These are phyloP conservation scores for Cerioporus squamosus DNA, from an alignment of 1,284 basidiomycete genomes.

Conservation along the genomic window DNA sequence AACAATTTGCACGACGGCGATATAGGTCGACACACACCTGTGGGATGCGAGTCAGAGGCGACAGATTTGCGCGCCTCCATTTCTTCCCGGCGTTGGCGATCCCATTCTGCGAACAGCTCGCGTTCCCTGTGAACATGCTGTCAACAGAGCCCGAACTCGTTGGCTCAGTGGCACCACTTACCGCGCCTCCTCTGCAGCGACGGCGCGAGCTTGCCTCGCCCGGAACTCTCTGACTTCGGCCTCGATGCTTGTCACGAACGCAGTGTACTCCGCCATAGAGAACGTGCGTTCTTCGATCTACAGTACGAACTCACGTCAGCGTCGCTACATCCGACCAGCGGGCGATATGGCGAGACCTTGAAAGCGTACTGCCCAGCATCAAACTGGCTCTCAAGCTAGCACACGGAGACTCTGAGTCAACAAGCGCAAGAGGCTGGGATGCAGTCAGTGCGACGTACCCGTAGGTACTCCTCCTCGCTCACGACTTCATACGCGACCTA, in stretches of 20 bases:
- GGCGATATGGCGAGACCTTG: conserved; percentile 40
- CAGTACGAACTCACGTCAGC: not conserved
- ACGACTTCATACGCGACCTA: conserved; percentile 54
- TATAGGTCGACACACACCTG: not conserved
- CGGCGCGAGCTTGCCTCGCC: conserved; percentile 39
- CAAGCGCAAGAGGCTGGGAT: not conserved
- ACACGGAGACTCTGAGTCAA: not conserved
- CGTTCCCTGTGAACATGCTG: conserved; percentile 15
- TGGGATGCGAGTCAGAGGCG: not conserved
- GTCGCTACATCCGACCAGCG: no score
- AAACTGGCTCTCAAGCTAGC: conserved; percentile 58
- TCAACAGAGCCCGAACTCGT: not conserved
- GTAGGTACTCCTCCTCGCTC: conserved; percentile 48
- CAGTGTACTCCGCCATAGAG: conserved; percentile 55
- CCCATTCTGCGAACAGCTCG: conserved; percentile 23
- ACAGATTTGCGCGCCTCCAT: conserved; percentile 2
- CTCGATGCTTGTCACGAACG: conserved; percentile 47
- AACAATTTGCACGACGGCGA: no score
- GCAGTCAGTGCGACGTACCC: conserved; percentile 37
- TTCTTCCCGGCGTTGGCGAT: conserved; percentile 10
- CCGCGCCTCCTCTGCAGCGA: conserved; percentile 46
- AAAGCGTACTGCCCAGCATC: conserved; percentile 66
- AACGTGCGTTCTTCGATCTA: conserved; percentile 56
- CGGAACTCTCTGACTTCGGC: conserved; percentile 51
- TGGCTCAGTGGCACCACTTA: conserved; percentile 26